These are phyloP conservation scores for Pichia heedii DNA, from an alignment of 805 yeast species.

Conservation along the genomic window DNA sequence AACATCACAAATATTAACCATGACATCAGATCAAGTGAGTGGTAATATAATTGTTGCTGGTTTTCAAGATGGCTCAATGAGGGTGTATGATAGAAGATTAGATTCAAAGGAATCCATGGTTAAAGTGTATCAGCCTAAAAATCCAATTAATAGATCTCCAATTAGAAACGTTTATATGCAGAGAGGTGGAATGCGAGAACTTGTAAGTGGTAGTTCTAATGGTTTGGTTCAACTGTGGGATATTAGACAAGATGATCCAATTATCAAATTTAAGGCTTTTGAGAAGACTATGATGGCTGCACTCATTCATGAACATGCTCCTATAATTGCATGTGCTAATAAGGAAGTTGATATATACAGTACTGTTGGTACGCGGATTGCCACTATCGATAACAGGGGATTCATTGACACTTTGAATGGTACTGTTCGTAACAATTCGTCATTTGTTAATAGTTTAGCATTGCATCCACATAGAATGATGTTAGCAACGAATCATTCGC, in stretches of 20 bases:
- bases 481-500: slow-evolving; percentile 76
- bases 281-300: slow-evolving; percentile 51
- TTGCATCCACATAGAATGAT: slow-evolving; percentile 95
- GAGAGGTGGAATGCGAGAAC: slow-evolving; percentile 89
- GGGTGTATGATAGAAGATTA: slow-evolving; percentile 85
- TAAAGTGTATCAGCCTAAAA: slow-evolving; percentile 62
- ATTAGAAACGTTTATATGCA: slow-evolving; percentile 86
- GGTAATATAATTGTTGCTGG: slow-evolving; percentile 89
- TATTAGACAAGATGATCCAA: slow-evolving; percentile 65
- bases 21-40: slow-evolving; percentile 92
- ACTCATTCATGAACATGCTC: slow-evolving; percentile 94
- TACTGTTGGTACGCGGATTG: slow-evolving; percentile 67
- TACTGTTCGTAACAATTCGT: slow-evolving; percentile 33
- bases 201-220: slow-evolving; percentile 73
- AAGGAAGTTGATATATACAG: slow-evolving; percentile 75
- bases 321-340: slow-evolving; percentile 82
- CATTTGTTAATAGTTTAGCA: slow-evolving; percentile 55
- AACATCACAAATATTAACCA: slow-evolving; percentile 74
- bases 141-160: slow-evolving; percentile 14
- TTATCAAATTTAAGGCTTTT: slow-evolving; percentile 50
- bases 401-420: slow-evolving; percentile 36
- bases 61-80: slow-evolving; percentile 78
- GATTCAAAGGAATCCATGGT: slow-evolving; percentile 83
- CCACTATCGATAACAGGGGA: slow-evolving; percentile 37
- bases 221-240: slow-evolving; percentile 90